These are phyloP conservation scores for Saccharomycopsis selenospora DNA, from an alignment of 805 yeast species.

Conservation along the genomic window DNA sequence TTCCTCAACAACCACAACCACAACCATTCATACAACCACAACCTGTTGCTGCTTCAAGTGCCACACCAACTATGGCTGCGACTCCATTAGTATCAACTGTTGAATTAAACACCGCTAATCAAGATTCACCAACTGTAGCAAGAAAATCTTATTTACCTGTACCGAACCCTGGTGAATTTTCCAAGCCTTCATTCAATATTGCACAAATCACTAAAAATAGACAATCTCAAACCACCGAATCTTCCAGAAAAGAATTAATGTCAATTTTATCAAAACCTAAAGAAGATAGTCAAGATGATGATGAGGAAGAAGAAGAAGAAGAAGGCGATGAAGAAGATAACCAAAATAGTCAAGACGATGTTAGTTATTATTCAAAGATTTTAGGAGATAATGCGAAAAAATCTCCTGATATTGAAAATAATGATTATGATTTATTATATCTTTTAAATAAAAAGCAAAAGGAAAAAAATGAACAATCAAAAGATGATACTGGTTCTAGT, in stretches of 20 bases:
- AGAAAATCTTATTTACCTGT: slow-evolving; percentile 1
- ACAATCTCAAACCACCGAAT: slow-evolving; percentile 5
- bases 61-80: background rate
- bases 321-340: background rate
- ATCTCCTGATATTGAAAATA: background rate
- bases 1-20: slow-evolving; percentile 3
- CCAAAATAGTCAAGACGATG: background rate
- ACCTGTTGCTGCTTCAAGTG: background rate
- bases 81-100: background rate
- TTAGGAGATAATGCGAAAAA: background rate
- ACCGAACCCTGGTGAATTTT: slow-evolving; percentile 18
- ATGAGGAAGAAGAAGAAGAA: background rate
- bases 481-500: background rate
- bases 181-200: slow-evolving; percentile 15
- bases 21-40: slow-evolving; percentile 1
- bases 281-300: background rate
- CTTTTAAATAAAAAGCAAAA: background rate
- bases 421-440: background rate
- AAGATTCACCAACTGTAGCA: slow-evolving; percentile 1
- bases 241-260: slow-evolving; percentile 12
- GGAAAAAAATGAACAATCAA: background rate
- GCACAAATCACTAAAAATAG: slow-evolving; percentile 10
- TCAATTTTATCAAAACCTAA: slow-evolving; percentile 15
- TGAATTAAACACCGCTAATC: too few relatives aligned
- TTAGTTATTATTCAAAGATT: background rate